Evolutionary conservation across 257 asterid genomes (phyloP).

Genomic region (Solanum medicagineum): DNA sequence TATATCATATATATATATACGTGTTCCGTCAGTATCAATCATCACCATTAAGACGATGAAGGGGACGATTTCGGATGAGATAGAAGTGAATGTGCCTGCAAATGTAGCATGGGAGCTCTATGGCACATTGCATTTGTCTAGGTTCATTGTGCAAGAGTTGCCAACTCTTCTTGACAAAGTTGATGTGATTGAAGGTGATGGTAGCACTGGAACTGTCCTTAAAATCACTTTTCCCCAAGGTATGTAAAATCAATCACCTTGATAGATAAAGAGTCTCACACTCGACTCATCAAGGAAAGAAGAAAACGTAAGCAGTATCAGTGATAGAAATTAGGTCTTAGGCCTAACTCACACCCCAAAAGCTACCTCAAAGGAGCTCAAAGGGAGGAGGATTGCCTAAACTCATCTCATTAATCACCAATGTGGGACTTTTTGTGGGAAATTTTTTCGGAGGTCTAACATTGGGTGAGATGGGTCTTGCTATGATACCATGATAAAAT

Average conservation of each 20-base stretch:
- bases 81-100: not conserved
- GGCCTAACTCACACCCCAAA: too few relatives aligned
- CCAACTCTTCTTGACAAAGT: not conserved
- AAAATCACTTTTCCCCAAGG: not conserved
- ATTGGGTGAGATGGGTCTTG: too few relatives aligned
- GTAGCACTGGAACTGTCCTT: not conserved
- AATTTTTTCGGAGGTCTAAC: too few relatives aligned
- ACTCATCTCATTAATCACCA: too few relatives aligned
- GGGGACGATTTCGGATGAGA: not conserved
- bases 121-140: not conserved
- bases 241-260: not conserved
- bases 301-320: too few relatives aligned
- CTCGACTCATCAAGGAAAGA: too few relatives aligned
- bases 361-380: too few relatives aligned
- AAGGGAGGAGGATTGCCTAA: too few relatives aligned
- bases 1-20: not conserved
- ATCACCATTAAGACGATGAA: not conserved
- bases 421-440: too few relatives aligned
- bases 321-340: too few relatives aligned
- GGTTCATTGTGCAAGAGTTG: not conserved
- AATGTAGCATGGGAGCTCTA: not conserved
- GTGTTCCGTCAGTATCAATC: not conserved
- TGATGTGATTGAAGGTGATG: not conserved
- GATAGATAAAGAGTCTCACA: too few relatives aligned
- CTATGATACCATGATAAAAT: too few relatives aligned